phyloP scores from a whole-genome alignment of 2,329 filamentous ascomycete genomes.

The Epichloe gansuensis region DNA sequence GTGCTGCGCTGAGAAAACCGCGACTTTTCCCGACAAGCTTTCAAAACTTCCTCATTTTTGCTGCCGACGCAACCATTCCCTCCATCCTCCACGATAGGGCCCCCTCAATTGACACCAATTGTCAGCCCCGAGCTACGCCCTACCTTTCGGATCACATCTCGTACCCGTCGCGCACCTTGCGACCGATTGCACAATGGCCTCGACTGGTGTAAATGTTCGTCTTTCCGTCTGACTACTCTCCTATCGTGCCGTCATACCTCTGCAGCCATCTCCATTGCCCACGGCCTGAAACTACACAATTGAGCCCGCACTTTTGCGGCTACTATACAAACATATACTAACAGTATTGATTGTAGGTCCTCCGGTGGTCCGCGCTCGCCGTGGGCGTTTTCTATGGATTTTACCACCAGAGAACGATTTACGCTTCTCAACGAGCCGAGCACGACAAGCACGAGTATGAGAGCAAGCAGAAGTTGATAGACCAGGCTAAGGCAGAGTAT shows the following conservation, averaged over 20 bases:
- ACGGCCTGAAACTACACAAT: constrained; percentile 5
- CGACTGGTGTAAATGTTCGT: constrained; percentile 58
- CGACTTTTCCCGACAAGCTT: constrained; percentile 35
- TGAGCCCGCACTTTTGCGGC: neutral
- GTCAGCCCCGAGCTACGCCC: constrained; percentile 23
- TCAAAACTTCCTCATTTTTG: constrained; percentile 28
- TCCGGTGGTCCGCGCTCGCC: constrained; percentile 90
- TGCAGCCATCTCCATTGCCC: constrained; percentile 9
- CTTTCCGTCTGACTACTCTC: constrained; percentile 13
- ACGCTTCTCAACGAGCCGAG: constrained; percentile 54
- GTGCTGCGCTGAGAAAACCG: constrained; percentile 26
- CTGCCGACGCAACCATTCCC: constrained; percentile 27
- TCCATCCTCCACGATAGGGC: constrained; percentile 28
- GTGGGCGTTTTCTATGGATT: constrained; percentile 91
- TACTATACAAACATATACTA: constrained; percentile 9
- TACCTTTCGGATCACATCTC: constrained; percentile 23
- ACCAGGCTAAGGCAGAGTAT: constrained; percentile 85
- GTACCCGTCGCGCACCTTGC: constrained; percentile 30
- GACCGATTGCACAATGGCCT: constrained; percentile 43
- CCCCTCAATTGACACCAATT: constrained; percentile 30
- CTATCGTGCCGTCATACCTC: constrained; percentile 7
- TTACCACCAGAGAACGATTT: constrained; percentile 80
- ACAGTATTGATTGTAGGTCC: constrained; percentile 51
- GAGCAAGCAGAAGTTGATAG: constrained; percentile 83
- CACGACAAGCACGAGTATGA: constrained; percentile 73